Evolutionary conservation across 2,329 filamentous ascomycete genomes (phyloP), one percentile per base, ranked within the genome.

Genomic region (Conoideocrella luteorostrata): DNA sequence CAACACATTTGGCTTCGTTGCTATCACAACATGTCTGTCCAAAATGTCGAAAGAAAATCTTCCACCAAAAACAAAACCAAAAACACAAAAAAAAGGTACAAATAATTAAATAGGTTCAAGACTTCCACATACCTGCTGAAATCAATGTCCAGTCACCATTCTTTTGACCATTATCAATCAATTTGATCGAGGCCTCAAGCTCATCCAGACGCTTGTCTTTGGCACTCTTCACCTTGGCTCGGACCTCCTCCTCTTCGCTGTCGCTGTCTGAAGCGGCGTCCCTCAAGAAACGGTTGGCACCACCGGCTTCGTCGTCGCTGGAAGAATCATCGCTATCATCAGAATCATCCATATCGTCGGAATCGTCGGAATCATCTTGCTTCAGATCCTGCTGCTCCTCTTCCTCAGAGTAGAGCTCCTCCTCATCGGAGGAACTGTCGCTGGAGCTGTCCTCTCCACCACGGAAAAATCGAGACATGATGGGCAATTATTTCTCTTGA

Each of bases 161-260:
- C 77, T 95, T 97, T 68, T 93, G 78, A 50, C 88, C 90, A 71
- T 98, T 98, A 64, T 97, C 90, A 60, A 98, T 97, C 61, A 86
- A 71, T 66, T 86, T 85, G 60, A 97, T 86, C 34, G 84, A 95
- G 47, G 80, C 78, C 66, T 98, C 91, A 48, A 98, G 77, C 68
- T 97, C 94, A 61, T 96, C 91, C 54, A 88, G 77, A 50, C 93
- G 82, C 79, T 98, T 98, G 74, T 97, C 89, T 71, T 97, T 97
- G 60, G 91, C 90, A 68, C 89, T 96, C 78, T 95, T 96, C 61
- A 97, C 86, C 57, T 93, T 81, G 58, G 84, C 88, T 52, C 84
- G 81, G 53, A 81, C 80, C 52, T 96, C 91, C 52, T 93, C 88
- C 52, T 93, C 90, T 62, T 89, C 90, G 58, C 89, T 83, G 52